A percentile compares a stretch with the other conserved stretches of the same genome.
These are phyloP conservation scores for Trichoderma endophyticum DNA, from an alignment of 2,329 filamentous ascomycete species.

Conservation along the genomic window DNA sequence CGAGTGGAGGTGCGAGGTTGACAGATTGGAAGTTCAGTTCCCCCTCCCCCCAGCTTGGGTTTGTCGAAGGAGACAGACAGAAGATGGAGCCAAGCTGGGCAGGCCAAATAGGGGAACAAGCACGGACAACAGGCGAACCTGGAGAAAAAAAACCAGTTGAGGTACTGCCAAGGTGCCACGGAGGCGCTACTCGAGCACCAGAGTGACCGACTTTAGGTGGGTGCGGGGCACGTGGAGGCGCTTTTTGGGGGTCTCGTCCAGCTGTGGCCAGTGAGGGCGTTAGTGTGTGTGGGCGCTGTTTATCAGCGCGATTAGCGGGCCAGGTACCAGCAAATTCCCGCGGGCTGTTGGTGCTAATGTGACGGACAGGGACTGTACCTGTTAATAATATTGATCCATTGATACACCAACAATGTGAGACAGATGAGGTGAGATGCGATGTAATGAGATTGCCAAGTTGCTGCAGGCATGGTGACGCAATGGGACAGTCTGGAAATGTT, in stretches of 20 bases:
- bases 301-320: constrained; percentile 7
- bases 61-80: background rate
- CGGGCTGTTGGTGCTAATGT: background rate
- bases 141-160: background rate
- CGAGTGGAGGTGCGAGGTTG: background rate
- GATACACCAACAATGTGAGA: background rate
- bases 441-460: background rate
- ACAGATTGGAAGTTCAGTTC: background rate
- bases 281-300: background rate
- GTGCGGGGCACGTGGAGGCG: constrained; percentile 17
- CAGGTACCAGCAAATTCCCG: constrained; percentile 10
- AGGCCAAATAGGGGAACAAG: constrained; percentile 9
- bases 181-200: background rate
- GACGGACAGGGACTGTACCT: no score
- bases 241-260: background rate
- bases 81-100: background rate
- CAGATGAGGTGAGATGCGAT: background rate
- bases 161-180: background rate
- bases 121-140: background rate
- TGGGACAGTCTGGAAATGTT: background rate
- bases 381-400: background rate
- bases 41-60: constrained; percentile 1
- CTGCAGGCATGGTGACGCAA: constrained; percentile 3
- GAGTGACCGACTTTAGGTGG: background rate
- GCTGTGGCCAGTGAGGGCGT: background rate